These are phyloP conservation scores for Aristolochia californica DNA, from an alignment of 164 flowering plant genomes.

Conservation along the genomic window DNA sequence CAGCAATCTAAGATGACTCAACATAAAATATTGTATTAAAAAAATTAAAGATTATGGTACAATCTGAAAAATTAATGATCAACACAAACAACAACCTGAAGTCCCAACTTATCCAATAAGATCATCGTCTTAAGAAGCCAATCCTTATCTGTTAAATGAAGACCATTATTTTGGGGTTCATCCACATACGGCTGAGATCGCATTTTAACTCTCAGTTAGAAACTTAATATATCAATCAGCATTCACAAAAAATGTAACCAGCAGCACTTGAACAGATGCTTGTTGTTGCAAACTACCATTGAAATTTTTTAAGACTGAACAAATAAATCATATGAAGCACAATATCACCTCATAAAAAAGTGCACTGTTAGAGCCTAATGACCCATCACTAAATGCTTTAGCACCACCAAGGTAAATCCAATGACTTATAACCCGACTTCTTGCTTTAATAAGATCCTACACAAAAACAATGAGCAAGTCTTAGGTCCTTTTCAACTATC, in stretches of 20 bases:
- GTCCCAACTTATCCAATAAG: slow-evolving; percentile 54
- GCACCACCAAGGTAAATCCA: slow-evolving; percentile 91
- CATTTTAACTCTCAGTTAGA: slow-evolving; percentile 1
- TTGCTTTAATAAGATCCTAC: slow-evolving; percentile 45
- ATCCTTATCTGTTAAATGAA: slow-evolving; percentile 52
- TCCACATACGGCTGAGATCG: slow-evolving; percentile 52
- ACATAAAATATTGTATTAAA: neutral
- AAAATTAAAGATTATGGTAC: neutral
- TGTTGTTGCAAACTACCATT: neutral
- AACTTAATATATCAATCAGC: neutral
- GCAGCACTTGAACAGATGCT: neutral
- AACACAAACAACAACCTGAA: slow-evolving; percentile 49
- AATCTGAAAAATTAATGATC: neutral
- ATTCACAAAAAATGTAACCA: neutral
- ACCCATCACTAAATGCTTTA: slow-evolving; percentile 92
- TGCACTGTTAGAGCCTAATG: slow-evolving; percentile 91
- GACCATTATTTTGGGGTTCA: slow-evolving; percentile 71
- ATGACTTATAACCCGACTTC: slow-evolving; percentile 47
- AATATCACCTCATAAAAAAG: slow-evolving; percentile 66
- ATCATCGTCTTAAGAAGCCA: slow-evolving; percentile 55
- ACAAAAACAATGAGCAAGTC: too few relatives aligned
- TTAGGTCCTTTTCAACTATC: too few relatives aligned
- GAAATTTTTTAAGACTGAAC: neutral
- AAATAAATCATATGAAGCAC: neutral
- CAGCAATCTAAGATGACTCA: slow-evolving; percentile 51